Conservation (phyloP, 768 basidiomycete genomes). For the Boletus fagicola region DNA sequence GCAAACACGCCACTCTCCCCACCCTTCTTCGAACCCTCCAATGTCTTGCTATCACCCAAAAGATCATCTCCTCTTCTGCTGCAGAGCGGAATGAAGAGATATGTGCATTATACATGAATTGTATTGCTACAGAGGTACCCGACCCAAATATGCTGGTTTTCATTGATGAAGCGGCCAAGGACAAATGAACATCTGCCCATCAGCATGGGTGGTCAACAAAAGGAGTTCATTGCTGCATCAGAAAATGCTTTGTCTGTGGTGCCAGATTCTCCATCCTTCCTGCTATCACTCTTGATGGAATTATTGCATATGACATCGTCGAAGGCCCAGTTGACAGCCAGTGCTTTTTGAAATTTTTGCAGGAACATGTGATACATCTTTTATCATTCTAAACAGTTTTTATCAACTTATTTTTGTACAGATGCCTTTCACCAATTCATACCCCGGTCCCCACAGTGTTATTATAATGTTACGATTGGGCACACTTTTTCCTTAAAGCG, state of each 20-base stretch:
- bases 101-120: constrained; percentile 7
- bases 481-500: no score
- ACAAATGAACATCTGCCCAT: constrained; percentile 2
- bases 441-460: no score
- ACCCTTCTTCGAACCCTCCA: not conserved
- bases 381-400: no score
- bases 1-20: not conserved
- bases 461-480: no score
- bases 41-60: constrained; percentile 8
- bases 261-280: no score
- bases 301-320: constrained; percentile 20
- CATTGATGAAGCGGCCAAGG: not conserved
- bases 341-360: no score
- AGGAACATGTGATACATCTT: no score
- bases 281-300: constrained; percentile 18
- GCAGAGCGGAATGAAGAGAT: constrained; percentile 10
- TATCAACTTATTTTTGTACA: no score
- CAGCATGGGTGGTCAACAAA: not conserved
- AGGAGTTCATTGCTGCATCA: not conserved
- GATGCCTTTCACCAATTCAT: no score
- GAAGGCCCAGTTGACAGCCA: not conserved
- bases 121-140: constrained; percentile 5
- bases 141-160: no score
- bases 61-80: constrained; percentile 14
- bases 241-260: constrained; percentile 11